A percentile compares a stretch with the other conserved stretches of the same genome.
Evolutionary conservation across 495 filamentous ascomycete species (phyloP).

Genomic region (Lophiotrema nucula): DNA sequence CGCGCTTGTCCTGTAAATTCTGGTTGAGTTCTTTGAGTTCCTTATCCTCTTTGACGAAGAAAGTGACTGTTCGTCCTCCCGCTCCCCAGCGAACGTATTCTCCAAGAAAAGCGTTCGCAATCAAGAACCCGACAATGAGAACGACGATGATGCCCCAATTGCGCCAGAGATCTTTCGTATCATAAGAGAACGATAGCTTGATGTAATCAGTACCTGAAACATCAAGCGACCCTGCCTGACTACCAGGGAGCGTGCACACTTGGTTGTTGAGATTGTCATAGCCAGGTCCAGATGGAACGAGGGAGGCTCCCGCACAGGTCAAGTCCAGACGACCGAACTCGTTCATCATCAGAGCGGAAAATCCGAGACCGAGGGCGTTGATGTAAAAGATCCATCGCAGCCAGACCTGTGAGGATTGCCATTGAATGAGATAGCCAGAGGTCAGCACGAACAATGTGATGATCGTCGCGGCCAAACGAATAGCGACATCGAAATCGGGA

Average conservation of each 20-base stretch:
- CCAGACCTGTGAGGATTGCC: conserved; percentile 67
- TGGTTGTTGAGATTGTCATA: conserved; percentile 68
- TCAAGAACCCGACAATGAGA: conserved; percentile 66
- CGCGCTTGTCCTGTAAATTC: conserved; percentile 57
- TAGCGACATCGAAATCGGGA: conserved; percentile 81
- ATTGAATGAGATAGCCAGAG: conserved; percentile 77
- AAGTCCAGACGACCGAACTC: conserved; percentile 67
- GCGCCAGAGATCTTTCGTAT: conserved; percentile 62
- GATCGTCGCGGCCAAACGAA: conserved; percentile 66
- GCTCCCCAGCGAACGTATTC: conserved; percentile 75
- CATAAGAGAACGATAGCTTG: conserved; percentile 61
- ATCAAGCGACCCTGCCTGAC: conserved; percentile 56
- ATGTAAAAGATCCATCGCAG: conserved; percentile 79
- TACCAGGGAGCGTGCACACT: conserved; percentile 71
- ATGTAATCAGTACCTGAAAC: conserved; percentile 65
- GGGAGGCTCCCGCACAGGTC: conserved; percentile 60
- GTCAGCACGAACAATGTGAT: conserved; percentile 79
- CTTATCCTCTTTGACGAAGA: conserved; percentile 67
- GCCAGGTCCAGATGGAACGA: conserved; percentile 63
- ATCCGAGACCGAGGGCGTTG: conserved; percentile 72
- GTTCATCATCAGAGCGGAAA: conserved; percentile 77
- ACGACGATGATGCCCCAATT: conserved; percentile 74
- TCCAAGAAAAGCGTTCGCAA: conserved; percentile 67
- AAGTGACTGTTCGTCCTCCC: conserved; percentile 74
- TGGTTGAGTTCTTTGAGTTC: conserved; percentile 70